These are phyloP conservation scores for Lactifluus subvellereus DNA, from an alignment of 768 basidiomycete species.

Conservation along the genomic window DNA sequence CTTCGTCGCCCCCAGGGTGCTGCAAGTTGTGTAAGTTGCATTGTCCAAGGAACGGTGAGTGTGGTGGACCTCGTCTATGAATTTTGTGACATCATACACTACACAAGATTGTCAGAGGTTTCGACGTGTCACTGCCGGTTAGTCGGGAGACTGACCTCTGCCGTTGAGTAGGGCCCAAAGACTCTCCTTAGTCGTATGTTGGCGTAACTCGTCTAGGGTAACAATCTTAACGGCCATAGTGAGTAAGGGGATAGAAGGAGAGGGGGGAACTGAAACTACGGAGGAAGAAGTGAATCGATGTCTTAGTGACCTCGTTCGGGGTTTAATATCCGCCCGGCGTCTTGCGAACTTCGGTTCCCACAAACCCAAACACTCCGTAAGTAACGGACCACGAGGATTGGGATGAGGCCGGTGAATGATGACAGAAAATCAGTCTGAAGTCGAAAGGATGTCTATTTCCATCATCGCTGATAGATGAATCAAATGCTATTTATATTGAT, in stretches of 20 bases:
- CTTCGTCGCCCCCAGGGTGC: slow-evolving; percentile 99
- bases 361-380: slow-evolving; percentile 4
- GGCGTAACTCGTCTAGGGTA: slow-evolving; percentile 71
- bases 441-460: not conserved
- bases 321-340: slow-evolving; percentile 20
- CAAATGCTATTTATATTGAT: not conserved
- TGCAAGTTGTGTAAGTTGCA: slow-evolving; percentile 28
- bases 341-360: slow-evolving; percentile 22
- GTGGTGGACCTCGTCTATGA: slow-evolving; percentile 78
- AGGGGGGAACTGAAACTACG: slow-evolving; percentile 2
- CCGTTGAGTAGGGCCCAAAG: slow-evolving; percentile 80
- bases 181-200: slow-evolving; percentile 65
- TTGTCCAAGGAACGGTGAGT: not conserved
- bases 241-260: not conserved
- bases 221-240: slow-evolving; percentile 45
- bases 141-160: slow-evolving; percentile 54
- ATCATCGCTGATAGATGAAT: not conserved
- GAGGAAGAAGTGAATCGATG: slow-evolving; percentile 19
- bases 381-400: not conserved
- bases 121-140: slow-evolving; percentile 10
- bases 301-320: not conserved
- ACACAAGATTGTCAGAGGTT: slow-evolving; percentile 24
- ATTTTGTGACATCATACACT: slow-evolving; percentile 94
- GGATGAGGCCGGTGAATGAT: not conserved
- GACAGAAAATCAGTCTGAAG: too few relatives aligned